Percentiles rank a stretch among this genome's conserved stretches.
These are phyloP conservation scores for Trichosporon sp. DNA, from an alignment of 1,284 basidiomycete genomes.

Conservation along the genomic window DNA sequence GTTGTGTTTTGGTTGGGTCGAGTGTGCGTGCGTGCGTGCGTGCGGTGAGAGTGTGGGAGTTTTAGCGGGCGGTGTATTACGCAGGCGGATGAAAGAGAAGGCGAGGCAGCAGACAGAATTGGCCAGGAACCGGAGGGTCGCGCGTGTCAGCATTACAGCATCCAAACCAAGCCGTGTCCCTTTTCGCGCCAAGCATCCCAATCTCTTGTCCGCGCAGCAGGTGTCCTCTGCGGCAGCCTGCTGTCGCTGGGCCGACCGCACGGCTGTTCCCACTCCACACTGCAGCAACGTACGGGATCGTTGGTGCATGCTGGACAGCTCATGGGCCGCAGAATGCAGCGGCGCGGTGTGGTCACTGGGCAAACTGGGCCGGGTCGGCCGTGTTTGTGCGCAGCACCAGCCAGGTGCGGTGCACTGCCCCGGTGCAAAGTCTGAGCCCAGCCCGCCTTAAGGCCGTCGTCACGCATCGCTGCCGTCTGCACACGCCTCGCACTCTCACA, in stretches of 20 bases:
- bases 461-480: not conserved
- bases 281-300: not conserved
- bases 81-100: not conserved
- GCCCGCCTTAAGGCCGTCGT: not conserved
- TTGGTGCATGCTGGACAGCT: not conserved
- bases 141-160: not conserved
- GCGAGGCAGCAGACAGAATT: not conserved
- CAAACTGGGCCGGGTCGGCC: not conserved
- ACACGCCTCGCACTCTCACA: not conserved
- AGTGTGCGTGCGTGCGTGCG: not conserved
- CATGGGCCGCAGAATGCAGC: not conserved
- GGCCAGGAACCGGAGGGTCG: not conserved
- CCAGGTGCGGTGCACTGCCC: not conserved
- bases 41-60: not conserved
- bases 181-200: not conserved
- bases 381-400: not conserved
- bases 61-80: not conserved
- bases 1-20: not conserved
- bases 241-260: not conserved
- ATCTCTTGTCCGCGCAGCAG: not conserved
- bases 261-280: not conserved
- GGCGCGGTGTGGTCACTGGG: not conserved
- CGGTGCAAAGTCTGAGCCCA: not conserved
- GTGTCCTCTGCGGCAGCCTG: not conserved
- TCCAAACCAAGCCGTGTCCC: not conserved